Base-by-base conservation (phyloP, 257 asterid species). In the Penstemon newberryi region DNA sequence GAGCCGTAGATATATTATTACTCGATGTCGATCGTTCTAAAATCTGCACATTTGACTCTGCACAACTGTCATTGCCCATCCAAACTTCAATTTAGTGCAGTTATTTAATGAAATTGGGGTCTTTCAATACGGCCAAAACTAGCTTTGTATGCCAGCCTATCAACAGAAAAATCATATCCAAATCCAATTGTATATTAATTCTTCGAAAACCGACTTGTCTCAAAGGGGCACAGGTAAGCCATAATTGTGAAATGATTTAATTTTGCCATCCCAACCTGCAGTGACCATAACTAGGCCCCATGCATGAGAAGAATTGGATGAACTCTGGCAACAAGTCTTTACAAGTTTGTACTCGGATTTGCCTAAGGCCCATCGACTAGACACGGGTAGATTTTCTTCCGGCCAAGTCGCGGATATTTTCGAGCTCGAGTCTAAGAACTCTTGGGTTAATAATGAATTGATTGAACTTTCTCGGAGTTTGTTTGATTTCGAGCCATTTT, bases 391-490 rank as follows among this genome's bases (percentile, higher is more conserved):
- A 83, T 91, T 95, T 74, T 95, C 99, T 75, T 95, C 99, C 0
- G 99, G 99, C 99, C 99, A 95, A 45, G 99, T 95, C 9, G 96
- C 99, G 1, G 98, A 85, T 60, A 88, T 91, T 65, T 78, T 85
- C 8, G 89, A 80, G 68, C 70, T 77, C 56, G 91, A 75, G 75
- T 83, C 96, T 3, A 25, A 25, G 33, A 25, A 25, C 33, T 25
- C 33, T 25, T 25, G 33, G 33, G 3, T 25, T 25, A 82, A 65
- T 6, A 83, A 60, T 38, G 74, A 45, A 11, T 61, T 75, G 33
- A 74, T 66, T 13, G 83, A 65, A 66, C 44, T 56, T 53, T 67
- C 65, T 3, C 60, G 73, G 55, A 10, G 72, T 6, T 70, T 37
- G 73, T 65, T 64, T 3, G 74, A 74, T 72, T 82, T 81, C 39